Base-by-base conservation (phyloP, 2,329 filamentous ascomycete species). In the Erysiphe pulchra region DNA sequence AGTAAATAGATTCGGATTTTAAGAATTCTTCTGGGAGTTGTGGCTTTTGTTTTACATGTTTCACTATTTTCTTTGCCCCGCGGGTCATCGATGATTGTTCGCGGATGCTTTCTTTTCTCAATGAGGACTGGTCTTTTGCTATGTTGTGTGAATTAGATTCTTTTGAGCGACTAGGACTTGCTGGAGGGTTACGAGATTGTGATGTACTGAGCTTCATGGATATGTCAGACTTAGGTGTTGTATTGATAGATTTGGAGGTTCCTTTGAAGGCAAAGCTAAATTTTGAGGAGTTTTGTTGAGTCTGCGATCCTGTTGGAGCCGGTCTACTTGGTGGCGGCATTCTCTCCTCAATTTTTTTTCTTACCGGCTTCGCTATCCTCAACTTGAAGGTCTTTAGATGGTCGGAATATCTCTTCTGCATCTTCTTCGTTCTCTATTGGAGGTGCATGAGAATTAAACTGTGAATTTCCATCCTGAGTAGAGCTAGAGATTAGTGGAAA, bases 191-290 rank as follows among this genome's bases (percentile, higher is more conserved):
- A 18, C 55, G 52, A 13, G 48, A 44, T 6, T 57, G 54, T 4
- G 46, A 55, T 18, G 75, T 72, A 57, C 80, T 87, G 47, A 78
- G 69, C 53, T 77, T 77, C 51, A 74, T 71, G 0, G 74, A 76
- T 45, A 78, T 78, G 51, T 78, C 74, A 2, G 56, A 71, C 50
- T 77, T 76, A 2, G 73, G 73, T 12, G 66, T 65, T 9, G 73
- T 62, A 13, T 71, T 63, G 2, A 67, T 61, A 8, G 68, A 63
- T 52, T 77, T 77, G 11, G 67, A 69, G 38, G 79, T 71, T 10
- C 77, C 71, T 59, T 94, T 94, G 61, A 95, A 84, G 1, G 85
- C 84, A 59, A 95, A 95, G 59, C 84, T 92, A 56, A 94, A 92
- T 61, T 87, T 90, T 40, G 75, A 74, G 43, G 58, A 57, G 45